Conservation (phyloP, 306 rosid species). For the Pterocarpus macrocarpus region DNA sequence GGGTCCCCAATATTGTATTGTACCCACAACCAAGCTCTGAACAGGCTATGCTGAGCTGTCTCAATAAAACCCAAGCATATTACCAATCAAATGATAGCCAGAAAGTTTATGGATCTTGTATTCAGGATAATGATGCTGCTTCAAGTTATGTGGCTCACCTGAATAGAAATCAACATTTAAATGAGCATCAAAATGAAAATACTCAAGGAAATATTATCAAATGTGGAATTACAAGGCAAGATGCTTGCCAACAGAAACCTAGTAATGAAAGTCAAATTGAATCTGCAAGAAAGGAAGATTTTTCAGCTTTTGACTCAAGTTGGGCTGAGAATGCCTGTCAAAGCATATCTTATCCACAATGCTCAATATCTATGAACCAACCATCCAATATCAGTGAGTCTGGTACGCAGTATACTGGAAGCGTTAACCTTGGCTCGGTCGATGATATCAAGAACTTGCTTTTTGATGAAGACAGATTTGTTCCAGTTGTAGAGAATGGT, state of each 20-base stretch:
- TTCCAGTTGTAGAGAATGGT: constrained; percentile 41
- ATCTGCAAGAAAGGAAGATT: constrained; percentile 21
- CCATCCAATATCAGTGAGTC: constrained; percentile 47
- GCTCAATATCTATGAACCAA: constrained; percentile 42
- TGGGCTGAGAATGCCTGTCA: constrained; percentile 50
- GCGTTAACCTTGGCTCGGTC: constrained; percentile 4
- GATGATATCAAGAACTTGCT: constrained; percentile 55
- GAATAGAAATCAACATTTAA: constrained; percentile 38
- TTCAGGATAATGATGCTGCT: constrained; percentile 45
- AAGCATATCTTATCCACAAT: constrained; percentile 42
- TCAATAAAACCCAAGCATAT: constrained; percentile 27
- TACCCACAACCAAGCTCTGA: constrained; percentile 35
- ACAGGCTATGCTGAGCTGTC: constrained; percentile 26
- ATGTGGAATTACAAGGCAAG: constrained; percentile 40
- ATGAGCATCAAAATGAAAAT: constrained; percentile 48
- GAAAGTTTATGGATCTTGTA: constrained; percentile 39
- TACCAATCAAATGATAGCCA: constrained; percentile 41
- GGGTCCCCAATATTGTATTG: constrained; percentile 6
- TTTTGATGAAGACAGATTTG: constrained; percentile 36
- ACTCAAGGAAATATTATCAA: neutral
- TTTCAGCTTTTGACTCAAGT: constrained; percentile 38
- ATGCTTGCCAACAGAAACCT: constrained; percentile 26
- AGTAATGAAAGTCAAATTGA: constrained; percentile 42
- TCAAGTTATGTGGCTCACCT: constrained; percentile 38
- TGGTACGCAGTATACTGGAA: constrained; percentile 39